Evolutionary conservation across 768 basidiomycete genomes (phyloP), one percentile per base, ranked within the genome.

Genomic region (Lyophyllum atratum): DNA sequence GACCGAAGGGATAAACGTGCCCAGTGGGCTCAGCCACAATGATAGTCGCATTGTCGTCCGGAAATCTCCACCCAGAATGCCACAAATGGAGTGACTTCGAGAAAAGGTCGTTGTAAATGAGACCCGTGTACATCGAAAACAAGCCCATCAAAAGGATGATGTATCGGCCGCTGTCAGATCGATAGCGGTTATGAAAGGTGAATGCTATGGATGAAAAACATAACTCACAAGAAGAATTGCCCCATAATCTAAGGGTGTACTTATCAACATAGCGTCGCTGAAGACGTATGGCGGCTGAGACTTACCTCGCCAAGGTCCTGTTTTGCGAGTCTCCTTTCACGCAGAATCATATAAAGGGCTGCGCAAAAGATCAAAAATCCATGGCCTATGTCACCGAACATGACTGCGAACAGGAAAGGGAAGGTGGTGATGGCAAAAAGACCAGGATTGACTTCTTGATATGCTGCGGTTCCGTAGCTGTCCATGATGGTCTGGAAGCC

Each of bases 331-430:
- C 83, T 87, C 72, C 82, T 85, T 75, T 99, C 97, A n/a, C 82
- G 78, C 53, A 89, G 54, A 68, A 98, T 93, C 92, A 98, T 94
- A 56, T 83, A 86, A 1, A 87, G 55, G 3, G 93, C 96, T 17
- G 87, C 85, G 40, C 81, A 66, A 60, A 90, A 81, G 64, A 92
- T 90, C 66, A 98, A 86, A 58, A 85, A 77, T 28, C 94, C 97
- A 74, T 99, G 97, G 3, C 97, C 97, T 67, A 98, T 92, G 73
- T 99, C 97, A 66, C 97, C 97, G 69, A 99, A 99, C 97, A 99
- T 99, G 76, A 99, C 93, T 4, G 94, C 96, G 66, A 98, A 99
- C 63, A 99, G 74, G 85, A 99, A 98, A 0, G 97, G 97, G 85
- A 97, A 97, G 1, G 95, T 97, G 64, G 90, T 77, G 63, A 92